phyloP scores from a whole-genome alignment of 2,329 filamentous ascomycete species.

The Acarospora socialis region DNA sequence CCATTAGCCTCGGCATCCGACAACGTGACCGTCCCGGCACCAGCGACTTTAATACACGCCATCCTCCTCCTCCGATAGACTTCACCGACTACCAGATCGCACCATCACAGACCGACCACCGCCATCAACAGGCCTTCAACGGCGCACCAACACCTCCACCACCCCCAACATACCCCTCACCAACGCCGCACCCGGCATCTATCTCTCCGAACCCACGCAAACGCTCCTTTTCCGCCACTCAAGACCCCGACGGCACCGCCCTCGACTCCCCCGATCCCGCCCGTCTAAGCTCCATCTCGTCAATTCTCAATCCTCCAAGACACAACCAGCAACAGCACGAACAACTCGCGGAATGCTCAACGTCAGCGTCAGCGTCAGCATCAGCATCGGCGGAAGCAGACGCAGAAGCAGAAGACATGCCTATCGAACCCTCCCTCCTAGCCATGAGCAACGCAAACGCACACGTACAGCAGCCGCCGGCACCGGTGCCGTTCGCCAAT shows the following conservation, averaged over 20 bases:
- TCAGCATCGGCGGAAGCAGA: no score
- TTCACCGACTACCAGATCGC: conserved; percentile 30
- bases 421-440: conserved; percentile 27
- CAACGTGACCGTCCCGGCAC: conserved; percentile 30
- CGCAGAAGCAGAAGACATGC: conserved; percentile 22
- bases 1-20: conserved; percentile 46
- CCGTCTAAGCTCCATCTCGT: conserved; percentile 60
- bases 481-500: conserved; percentile 17
- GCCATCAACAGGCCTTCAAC: conserved; percentile 25
- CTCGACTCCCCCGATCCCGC: conserved; percentile 31
- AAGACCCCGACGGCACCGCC: conserved; percentile 13
- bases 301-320: conserved; percentile 50
- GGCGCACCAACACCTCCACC: conserved; percentile 20
- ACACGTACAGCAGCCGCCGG: conserved; percentile 16
- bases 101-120: conserved; percentile 13
- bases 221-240: conserved; percentile 23
- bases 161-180: conserved; percentile 21
- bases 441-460: conserved; percentile 20
- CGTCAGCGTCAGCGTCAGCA: no score
- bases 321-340: conserved; percentile 4
- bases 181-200: conserved; percentile 16
- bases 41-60: conserved; percentile 26
- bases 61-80: conserved; percentile 33
- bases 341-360: no score
- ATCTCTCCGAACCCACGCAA: conserved; percentile 18